Base-by-base conservation (phyloP, 2,329 filamentous ascomycete genomes). In the Neofusicoccum sp. region DNA sequence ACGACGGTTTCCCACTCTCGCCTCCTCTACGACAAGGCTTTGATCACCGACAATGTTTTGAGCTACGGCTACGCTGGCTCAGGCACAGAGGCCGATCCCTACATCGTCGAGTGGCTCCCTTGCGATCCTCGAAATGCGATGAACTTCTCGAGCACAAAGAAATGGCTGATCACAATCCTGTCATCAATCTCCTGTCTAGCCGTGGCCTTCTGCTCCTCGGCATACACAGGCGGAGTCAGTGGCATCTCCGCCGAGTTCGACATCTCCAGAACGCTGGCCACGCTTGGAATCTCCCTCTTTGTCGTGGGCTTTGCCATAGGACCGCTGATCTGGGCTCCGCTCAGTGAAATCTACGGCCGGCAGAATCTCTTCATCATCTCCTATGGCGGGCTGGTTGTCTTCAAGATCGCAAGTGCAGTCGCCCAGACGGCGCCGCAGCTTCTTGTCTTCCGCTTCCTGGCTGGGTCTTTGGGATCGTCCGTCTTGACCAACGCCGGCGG, bases 401-500 rank as follows among this genome's bases (percentile, higher is more conserved):
- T 89, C 70, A 87, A 84, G 65, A 84, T 82, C 20, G 86, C 79
- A 3, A 80, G 79, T 16, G 82, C 84, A 1, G 86, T 81, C 6
- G 76, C 83, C 0, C 75, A 82, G 59, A 86, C 20, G 20, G 82
- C 65, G 84, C 87, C 63, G 76, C 76, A 49, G 83, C 83, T 91
- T 3, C 73, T 90, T 30, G 79, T 89, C 14, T 77, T 89, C 40
- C 83, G 88, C 38, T 89, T 90, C 75, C 84, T 89, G 54, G 80
- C 82, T 3, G 89, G 88, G 7, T 72, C 84, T 14, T 86, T 86
- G 44, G 88, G 87, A 34, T 82, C 82, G 3, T 81, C 80, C 30
- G 83, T 86, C 0, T 70, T 90, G 6, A 87, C 86, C 0, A 86
- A 87, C 4, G 73, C 73, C 3, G 73, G 72, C 6, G 73, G 73